Evolutionary conservation across 2,329 filamentous ascomycete species (phyloP), one percentile per base, ranked within the genome.

Genomic region (Plectosphaerella sp.): DNA sequence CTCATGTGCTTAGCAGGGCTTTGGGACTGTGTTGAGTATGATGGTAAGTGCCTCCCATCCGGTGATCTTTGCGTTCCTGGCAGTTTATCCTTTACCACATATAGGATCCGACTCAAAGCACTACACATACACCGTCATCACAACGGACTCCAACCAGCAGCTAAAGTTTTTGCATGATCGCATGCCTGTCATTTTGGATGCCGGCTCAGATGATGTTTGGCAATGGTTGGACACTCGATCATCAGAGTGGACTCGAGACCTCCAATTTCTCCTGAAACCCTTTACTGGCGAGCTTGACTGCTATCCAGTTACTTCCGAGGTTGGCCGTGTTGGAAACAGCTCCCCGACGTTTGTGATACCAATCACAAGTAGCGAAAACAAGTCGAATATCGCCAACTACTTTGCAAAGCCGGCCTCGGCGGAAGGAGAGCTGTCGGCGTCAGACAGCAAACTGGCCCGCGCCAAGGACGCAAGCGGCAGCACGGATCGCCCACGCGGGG

Each of bases 61-160:
- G 11, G 41, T 18, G 18, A 18, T 3, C n/a, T 16, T 20, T 5
- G 41, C n/a, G n/a, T 18, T 20, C 15, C 12, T 20, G 10, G 11
- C 16, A 20, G 37, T 14, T 39, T 4, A 39, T 11, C 4, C 16
- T 3, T 7, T 28, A 58, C 22, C 22, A 22, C 28, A 7, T 12
- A 61, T 45, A 66, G 83, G 79, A 48, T 79, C 81, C 2, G 77
- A 83, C 3, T 79, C 89, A 57, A 89, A 87, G 66, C 72, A 84
- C 5, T 97, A 93, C 66, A 95, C 91, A 0, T 99, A 96, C 68
- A 93, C 92, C 2, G 84, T 99, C 64, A 93, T 97, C 67, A 99
- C 94, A 1, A 97, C 93, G 1, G 81, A 87, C 54, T 89, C 91
- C 8, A 96, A 93, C 62, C 76, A 85, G 56, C 88, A 93, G 65